Percentiles rank a stretch among this genome's conserved stretches.
Conservation (phyloP, 1,139 yeast species). For the Hemisphaericaspora xylofermentans region DNA sequence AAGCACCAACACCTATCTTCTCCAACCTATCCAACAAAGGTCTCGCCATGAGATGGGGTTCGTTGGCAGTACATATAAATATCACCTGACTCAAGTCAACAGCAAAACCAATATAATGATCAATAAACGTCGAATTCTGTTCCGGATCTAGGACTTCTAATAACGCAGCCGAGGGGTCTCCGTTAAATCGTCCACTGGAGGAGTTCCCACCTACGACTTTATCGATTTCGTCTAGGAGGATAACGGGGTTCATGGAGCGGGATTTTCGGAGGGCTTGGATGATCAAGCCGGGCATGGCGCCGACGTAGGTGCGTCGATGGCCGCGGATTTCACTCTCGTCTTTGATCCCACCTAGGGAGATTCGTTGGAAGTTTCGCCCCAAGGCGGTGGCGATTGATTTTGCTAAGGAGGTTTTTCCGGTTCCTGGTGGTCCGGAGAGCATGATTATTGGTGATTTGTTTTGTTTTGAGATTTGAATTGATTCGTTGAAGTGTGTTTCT, state of each 20-base stretch:
- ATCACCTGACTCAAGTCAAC: conserved; percentile 81
- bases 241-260: conserved; percentile 84
- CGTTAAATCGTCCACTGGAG: conserved; percentile 56
- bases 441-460: conserved; percentile 73
- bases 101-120: conserved; percentile 87
- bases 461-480: conserved; percentile 31
- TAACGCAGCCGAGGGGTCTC: conserved; percentile 91
- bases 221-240: conserved; percentile 85
- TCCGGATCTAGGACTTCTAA: conserved; percentile 91
- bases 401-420: conserved; percentile 89
- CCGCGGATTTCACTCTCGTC: conserved; percentile 93
- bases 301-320: conserved; percentile 89
- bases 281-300: conserved; percentile 89
- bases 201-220: conserved; percentile 66
- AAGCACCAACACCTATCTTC: conserved; percentile 76
- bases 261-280: conserved; percentile 78
- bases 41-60: conserved; percentile 67
- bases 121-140: conserved; percentile 75
- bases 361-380: conserved; percentile 76
- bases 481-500: conserved; percentile 15
- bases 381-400: conserved; percentile 81
- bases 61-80: conserved; percentile 90
- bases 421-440: conserved; percentile 94
- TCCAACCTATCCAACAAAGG: conserved; percentile 89
- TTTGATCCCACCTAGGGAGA: conserved; percentile 84